phyloP scores from a whole-genome alignment of 768 basidiomycete species.

The Kwoniella dendrophila region DNA sequence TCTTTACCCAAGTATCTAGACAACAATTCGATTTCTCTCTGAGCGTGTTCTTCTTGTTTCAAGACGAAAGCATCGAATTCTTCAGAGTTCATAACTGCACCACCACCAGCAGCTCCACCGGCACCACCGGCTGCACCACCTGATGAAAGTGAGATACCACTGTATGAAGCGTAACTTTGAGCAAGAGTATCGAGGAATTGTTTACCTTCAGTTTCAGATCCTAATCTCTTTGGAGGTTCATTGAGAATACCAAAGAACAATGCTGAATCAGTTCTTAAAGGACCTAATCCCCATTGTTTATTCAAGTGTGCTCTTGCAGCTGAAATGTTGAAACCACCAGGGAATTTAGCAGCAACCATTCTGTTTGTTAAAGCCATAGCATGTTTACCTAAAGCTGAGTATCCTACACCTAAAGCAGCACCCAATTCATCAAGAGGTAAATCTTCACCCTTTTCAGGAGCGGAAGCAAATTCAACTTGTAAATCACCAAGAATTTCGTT shows the following conservation, averaged over 20 bases:
- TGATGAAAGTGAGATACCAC: conserved; percentile 79
- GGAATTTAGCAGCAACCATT: conserved; percentile 93
- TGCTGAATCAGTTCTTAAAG: conserved; percentile 83
- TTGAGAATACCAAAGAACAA: conserved; percentile 86
- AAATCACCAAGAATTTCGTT: conserved; percentile 98
- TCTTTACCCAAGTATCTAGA: conserved; percentile 96
- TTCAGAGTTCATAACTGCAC: conserved; percentile 93
- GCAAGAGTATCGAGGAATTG: conserved; percentile 88
- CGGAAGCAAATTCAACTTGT: conserved; percentile 88
- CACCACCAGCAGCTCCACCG: conserved; percentile 64
- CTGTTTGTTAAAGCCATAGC: conserved; percentile 86
- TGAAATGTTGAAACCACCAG: conserved; percentile 94
- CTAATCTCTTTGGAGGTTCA: conserved; percentile 91
- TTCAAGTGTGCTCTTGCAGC: conserved; percentile 84
- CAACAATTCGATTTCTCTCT: conserved; percentile 91
- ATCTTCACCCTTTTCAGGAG: conserved; percentile 98
- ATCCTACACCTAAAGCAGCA: conserved; percentile 75
- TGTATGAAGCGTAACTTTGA: conserved; percentile 78
- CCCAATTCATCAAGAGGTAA: conserved; percentile 95
- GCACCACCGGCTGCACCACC: conserved; percentile 67
- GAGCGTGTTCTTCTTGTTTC: conserved; percentile 87
- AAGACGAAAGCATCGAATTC: conserved; percentile 95
- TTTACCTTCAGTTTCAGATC: conserved; percentile 88
- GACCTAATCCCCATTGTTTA: conserved; percentile 94
- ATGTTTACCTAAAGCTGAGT: conserved; percentile 85